phyloP scores from a whole-genome alignment of 2,329 filamentous ascomycete species.

The Lomentospora prolificans region DNA sequence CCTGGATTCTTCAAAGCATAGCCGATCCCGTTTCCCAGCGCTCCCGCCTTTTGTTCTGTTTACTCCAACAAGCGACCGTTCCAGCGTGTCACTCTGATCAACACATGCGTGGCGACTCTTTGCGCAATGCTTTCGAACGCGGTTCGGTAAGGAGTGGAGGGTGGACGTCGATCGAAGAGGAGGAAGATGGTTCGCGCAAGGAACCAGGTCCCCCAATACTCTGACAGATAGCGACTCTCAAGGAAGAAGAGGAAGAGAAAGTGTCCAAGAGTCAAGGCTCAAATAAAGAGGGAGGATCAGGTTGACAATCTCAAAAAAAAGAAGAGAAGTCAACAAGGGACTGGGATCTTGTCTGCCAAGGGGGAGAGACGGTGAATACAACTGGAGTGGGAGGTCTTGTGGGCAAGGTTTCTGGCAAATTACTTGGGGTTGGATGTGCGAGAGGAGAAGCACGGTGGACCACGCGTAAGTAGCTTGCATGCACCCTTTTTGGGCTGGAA shows the following conservation, averaged over 20 bases:
- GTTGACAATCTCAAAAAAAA: not conserved
- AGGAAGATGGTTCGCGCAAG: conserved; percentile 4
- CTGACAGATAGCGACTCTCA: not conserved
- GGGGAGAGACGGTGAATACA: not conserved
- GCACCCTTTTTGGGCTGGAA: not conserved
- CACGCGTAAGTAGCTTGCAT: not conserved
- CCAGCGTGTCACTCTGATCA: conserved; percentile 2
- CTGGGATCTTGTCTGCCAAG: not conserved
- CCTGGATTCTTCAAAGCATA: no score
- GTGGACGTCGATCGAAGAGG: not conserved
- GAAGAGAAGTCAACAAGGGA: not conserved
- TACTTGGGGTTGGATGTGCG: not conserved
- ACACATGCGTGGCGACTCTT: not conserved
- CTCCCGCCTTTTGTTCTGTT: not conserved
- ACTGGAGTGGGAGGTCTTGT: not conserved
- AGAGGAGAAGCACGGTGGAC: not conserved
- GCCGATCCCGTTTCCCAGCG: no score
- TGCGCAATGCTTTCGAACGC: conserved; percentile 1
- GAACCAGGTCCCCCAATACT: not conserved
- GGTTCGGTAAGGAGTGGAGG: not conserved
- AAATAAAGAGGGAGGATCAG: not conserved
- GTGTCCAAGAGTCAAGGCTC: not conserved
- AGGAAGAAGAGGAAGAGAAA: conserved; percentile 3
- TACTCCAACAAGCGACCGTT: conserved; percentile 3
- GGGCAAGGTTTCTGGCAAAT: not conserved